These are phyloP conservation scores for Phialophora verrucosa DNA, from an alignment of 2,329 filamentous ascomycete genomes.

Conservation along the genomic window DNA sequence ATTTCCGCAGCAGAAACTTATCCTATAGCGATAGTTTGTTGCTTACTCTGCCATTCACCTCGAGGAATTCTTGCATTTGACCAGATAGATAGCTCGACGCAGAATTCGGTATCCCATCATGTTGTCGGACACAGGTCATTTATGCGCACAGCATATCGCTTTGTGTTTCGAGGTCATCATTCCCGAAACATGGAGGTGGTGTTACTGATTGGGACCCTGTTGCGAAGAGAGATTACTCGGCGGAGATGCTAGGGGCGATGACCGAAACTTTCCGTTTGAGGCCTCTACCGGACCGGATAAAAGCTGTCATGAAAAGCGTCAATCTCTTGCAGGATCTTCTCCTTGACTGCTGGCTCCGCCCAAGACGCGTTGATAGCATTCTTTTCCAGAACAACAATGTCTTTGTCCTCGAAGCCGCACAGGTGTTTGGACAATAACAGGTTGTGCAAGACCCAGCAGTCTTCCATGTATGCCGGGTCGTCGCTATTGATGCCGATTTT, in stretches of 20 bases:
- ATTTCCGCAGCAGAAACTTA: background rate
- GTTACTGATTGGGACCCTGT: background rate
- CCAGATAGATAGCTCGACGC: background rate
- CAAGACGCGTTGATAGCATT: conserved; percentile 57
- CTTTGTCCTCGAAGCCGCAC: conserved; percentile 49
- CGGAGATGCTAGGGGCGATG: background rate
- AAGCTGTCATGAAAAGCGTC: conserved; percentile 9
- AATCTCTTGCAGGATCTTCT: conserved; percentile 21
- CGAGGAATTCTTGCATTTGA: background rate
- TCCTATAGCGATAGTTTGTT: background rate
- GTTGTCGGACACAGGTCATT: background rate
- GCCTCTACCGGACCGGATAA: conserved; percentile 3
- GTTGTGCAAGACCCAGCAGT: conserved; percentile 58
- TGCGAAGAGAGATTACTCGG: background rate
- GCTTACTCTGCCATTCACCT: background rate
- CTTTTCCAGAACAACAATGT: conserved; percentile 51
- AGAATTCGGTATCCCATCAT: background rate
- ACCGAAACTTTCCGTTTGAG: background rate
- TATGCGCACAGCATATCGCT: conserved; percentile 1
- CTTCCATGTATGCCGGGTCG: conserved; percentile 58
- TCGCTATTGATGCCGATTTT: conserved; percentile 57
- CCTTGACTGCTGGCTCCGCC: conserved; percentile 51
- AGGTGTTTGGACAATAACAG: conserved; percentile 53
- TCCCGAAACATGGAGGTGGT: background rate
- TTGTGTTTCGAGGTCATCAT: no score